Evolutionary conservation across 768 basidiomycete species (phyloP).

Genomic region (Tephrocybe sp.): DNA sequence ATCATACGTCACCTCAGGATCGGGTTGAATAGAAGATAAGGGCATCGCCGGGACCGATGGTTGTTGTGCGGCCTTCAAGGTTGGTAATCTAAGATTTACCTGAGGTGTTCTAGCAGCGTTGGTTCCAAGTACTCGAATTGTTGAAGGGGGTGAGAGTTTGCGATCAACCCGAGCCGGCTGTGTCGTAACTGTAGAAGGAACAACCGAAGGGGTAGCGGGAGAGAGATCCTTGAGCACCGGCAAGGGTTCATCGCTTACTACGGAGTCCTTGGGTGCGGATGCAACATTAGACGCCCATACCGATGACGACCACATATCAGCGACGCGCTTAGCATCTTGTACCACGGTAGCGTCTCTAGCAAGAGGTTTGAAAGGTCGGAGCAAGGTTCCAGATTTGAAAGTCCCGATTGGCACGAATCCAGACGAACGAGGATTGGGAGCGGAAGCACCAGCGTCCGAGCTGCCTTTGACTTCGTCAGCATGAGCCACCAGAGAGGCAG

Average conservation of each 20-base stretch:
- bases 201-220: conserved; percentile 23
- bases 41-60: conserved; percentile 28
- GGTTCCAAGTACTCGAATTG: too few species aligned
- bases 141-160: conserved; percentile 36
- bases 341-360: conserved; percentile 30
- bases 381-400: conserved; percentile 42
- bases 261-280: neutral
- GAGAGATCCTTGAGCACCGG: conserved; percentile 8
- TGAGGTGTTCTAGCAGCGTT: conserved; percentile 17
- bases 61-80: conserved; percentile 15
- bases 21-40: conserved; percentile 32
- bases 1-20: conserved; percentile 67
- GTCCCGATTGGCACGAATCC: conserved; percentile 71
- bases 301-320: conserved; percentile 38
- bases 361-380: conserved; percentile 20
- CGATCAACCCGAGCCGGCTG: conserved; percentile 37
- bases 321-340: conserved; percentile 36
- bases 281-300: neutral
- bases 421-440: conserved; percentile 73
- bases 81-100: conserved; percentile 6
- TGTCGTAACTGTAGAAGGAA: conserved; percentile 21
- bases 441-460: conserved; percentile 26
- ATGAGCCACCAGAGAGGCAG: conserved; percentile 2
- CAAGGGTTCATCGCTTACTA: neutral
- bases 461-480: neutral